Conservation (phyloP, 495 filamentous ascomycete species). For the Penicillium desertorum region DNA sequence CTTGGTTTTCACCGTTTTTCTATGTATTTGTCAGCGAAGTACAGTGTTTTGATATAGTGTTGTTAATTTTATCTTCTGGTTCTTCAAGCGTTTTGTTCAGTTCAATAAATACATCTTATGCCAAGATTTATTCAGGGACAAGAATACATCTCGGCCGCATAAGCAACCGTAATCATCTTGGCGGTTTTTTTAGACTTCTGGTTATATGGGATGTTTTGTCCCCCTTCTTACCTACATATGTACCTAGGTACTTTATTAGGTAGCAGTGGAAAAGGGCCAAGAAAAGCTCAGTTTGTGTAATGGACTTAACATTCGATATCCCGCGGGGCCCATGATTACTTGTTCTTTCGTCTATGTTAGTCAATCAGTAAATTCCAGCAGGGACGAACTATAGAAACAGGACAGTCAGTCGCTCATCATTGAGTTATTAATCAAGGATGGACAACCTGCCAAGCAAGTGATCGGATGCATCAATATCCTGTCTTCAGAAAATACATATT, state of each 20-base stretch:
- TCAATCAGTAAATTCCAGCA: neutral
- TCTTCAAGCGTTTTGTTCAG: neutral
- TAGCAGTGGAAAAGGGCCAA: no score
- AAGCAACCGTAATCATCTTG: no score
- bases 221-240: no score
- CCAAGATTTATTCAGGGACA: neutral
- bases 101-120: neutral
- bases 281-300: no score
- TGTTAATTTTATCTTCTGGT: slow-evolving; percentile 24
- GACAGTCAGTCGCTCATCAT: neutral
- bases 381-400: no score
- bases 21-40: slow-evolving; percentile 26
- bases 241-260: no score
- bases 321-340: neutral
- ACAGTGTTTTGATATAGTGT: slow-evolving; percentile 22
- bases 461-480: neutral
- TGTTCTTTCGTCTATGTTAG: neutral
- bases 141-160: no score
- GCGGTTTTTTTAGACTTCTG: no score
- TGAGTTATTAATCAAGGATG: neutral
- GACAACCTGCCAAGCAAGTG: no score
- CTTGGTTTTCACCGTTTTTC: slow-evolving; percentile 12
- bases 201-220: no score
- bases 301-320: no score
- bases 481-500: neutral